Evolutionary conservation across 768 basidiomycete species (phyloP), one percentile per base, ranked within the genome.

Genomic region (Rhodotorula graminis): DNA sequence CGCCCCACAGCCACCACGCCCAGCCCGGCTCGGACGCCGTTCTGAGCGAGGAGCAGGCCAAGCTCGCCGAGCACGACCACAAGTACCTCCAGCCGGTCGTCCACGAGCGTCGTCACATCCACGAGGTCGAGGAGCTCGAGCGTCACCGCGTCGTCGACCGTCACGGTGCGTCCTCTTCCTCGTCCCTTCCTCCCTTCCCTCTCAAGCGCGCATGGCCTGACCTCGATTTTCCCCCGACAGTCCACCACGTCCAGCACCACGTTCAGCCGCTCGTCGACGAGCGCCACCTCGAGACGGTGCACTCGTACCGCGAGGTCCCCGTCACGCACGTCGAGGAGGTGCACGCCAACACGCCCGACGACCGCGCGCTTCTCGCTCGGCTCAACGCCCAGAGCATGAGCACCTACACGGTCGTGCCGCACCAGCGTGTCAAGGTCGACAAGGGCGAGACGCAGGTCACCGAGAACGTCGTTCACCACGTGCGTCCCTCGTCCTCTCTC

Each of bases 191-290:
- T n/a, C n/a, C n/a, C n/a, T n/a, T n/a, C 37, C 9, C 37, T 37
- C 37, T 37, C 37, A 37, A 9, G 5, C 37, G 37, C 4, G 37
- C 5, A 37, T 37, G 9, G 37, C 5, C 37, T 37, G 37, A 37
- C 37, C 37, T 37, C 5, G 37, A 4, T 37, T 37, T 37, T 9
- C 37, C 37, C 9, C 37, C 9, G 5, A 9, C 37, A 37, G 58
- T 68, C 23, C 71, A 72, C 67, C 71, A 72, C 59, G 49, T 69
- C 18, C 71, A 72, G 56, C 44, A 61, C 23, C 66, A 67, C 40
- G 66, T 72, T n/a, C 71, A 72, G 63, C 71, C 71, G 10, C 67
- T 72, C 46, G 3, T 72, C 46, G 71, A 72, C 52, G 71, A 72
- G 58, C 58, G 56, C 47, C 71, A 72, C 47, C 44, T 67, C 58